Base-by-base conservation (phyloP, 1,284 basidiomycete genomes). In the Irpex sp. region DNA sequence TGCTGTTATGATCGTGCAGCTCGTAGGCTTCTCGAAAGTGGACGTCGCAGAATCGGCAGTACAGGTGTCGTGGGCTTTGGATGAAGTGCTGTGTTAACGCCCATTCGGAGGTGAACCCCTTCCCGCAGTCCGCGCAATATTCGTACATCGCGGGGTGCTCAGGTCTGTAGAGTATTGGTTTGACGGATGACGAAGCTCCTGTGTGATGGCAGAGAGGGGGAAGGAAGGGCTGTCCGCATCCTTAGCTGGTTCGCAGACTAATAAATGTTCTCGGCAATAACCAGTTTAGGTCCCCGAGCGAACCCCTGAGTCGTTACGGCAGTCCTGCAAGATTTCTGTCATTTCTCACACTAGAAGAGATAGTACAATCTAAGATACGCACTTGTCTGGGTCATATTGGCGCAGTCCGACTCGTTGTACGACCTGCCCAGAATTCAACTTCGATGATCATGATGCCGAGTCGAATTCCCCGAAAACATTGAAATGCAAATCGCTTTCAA, bases 11-110 rank as follows among this genome's bases (percentile, higher is more conserved):
- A 3, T 62, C 64, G 49, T 63, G 31, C 5, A 72, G 64, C 2
- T 69, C 65, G 0, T 61, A 59, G 7, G 51, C 60, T 21, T 63
- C 55, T 21, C 68, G 60, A 47, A 71, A 74, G 26, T 70, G 62
- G 21, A 68, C 63, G 5, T 71, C 62, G 64, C 75, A 76, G 1
- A 58, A 51, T n/a, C 54, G 52, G 62, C 74, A 76, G 38, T 58
- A 58, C 38, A 7, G 36, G 21, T 58, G 57, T 38, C 7, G 17
- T 21, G 34, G 13, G 19, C 57, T 58, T 13, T 58, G 11, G 37
- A 58, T 19, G 37, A 40, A 58, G 21, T 58, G 57, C 34, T 44
- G 34, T 5, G n/a, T 58, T n/a, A 38, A 47, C 13, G 15, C 37
- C 57, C 34, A n/a, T 11, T 19, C 26, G 7, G 57, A 13, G n/a